Conservation (phyloP, 441 rosid species). For the Metrosideros polymorpha region DNA sequence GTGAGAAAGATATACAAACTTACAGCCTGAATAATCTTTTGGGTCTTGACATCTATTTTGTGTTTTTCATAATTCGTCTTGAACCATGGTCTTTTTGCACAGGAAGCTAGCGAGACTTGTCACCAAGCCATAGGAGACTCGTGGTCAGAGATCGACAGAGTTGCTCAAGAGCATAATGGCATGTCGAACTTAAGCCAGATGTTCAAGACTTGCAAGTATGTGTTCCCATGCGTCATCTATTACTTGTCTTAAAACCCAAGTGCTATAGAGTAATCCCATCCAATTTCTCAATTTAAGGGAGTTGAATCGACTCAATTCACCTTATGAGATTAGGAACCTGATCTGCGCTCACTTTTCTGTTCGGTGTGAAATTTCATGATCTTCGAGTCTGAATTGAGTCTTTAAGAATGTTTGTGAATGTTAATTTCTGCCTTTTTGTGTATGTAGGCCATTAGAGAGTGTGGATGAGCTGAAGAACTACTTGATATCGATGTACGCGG, state of each 20-base stretch:
- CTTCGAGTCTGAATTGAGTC: background rate
- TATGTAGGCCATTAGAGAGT: background rate
- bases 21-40: background rate
- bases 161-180: background rate
- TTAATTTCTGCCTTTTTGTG: background rate
- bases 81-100: background rate
- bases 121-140: conserved; percentile 7
- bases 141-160: conserved; percentile 12
- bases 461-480: background rate
- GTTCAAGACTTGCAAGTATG: conserved; percentile 8
- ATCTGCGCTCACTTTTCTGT: background rate
- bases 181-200: background rate
- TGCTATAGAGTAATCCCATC: background rate
- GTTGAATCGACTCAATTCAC: background rate
- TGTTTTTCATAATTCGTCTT: background rate
- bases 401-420: background rate
- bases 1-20: background rate
- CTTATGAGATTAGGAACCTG: background rate
- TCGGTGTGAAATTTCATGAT: background rate
- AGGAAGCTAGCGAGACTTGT: conserved; percentile 14
- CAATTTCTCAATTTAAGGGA: background rate
- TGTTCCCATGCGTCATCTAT: background rate
- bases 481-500: background rate
- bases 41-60: background rate
- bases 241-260: background rate